phyloP scores from a whole-genome alignment of 2,329 filamentous ascomycete species.

The Cadophora malorum region DNA sequence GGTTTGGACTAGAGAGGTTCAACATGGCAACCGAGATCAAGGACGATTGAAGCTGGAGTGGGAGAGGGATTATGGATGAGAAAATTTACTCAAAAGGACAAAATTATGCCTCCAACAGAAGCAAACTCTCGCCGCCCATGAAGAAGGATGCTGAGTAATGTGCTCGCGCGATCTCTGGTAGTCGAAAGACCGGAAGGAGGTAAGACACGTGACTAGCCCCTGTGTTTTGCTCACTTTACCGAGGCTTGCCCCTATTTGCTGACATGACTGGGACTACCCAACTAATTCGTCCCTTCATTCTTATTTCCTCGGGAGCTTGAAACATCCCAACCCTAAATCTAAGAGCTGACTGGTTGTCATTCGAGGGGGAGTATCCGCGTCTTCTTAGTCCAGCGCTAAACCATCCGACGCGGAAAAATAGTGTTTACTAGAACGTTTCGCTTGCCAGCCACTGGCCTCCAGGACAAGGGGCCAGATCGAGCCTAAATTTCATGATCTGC shows the following conservation, averaged over 20 bases:
- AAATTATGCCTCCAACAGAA: not conserved
- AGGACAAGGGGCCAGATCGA: not conserved
- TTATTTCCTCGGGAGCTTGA: constrained; percentile 5
- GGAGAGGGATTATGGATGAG: not conserved
- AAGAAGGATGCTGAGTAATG: not conserved
- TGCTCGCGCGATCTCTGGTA: not conserved
- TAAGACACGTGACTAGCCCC: not conserved
- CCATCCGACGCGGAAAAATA: not conserved
- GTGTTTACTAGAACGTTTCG: constrained; percentile 14
- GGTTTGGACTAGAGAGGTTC: constrained; percentile 1
- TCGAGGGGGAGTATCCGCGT: not conserved
- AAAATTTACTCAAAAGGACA: not conserved
- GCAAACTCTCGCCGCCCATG: too few relatives aligned
- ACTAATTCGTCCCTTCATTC: constrained; percentile 3
- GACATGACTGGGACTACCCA: not conserved
- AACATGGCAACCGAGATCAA: not conserved
- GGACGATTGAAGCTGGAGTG: not conserved
- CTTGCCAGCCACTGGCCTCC: not conserved
- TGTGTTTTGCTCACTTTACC: not conserved
- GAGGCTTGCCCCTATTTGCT: not conserved
- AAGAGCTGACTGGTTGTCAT: not conserved
- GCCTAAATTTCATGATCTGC: not conserved
- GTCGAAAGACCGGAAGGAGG: not conserved
- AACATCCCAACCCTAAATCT: not conserved
- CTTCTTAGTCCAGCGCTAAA: not conserved